Evolutionary conservation across 2,329 filamentous ascomycete species (phyloP).

Genomic region (Leptodontidium sp.): DNA sequence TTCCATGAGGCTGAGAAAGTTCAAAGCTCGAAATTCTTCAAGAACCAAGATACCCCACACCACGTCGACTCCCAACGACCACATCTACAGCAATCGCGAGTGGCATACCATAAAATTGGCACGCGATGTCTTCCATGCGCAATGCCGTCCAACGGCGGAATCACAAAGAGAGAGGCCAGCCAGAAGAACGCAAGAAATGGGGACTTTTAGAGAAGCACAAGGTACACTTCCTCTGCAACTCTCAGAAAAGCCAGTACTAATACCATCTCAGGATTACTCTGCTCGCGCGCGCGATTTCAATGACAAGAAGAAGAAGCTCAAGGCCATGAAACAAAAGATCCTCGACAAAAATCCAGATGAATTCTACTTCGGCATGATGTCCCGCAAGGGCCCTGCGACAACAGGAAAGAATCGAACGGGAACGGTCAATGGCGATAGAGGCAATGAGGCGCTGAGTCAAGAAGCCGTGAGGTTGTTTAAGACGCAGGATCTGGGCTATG

Average conservation of each 20-base stretch:
- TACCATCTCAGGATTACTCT: slow-evolving; percentile 64
- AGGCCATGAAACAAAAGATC: slow-evolving; percentile 67
- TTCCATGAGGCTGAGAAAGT: slow-evolving; percentile 22
- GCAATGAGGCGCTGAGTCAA: slow-evolving; percentile 61
- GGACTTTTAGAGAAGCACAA: slow-evolving; percentile 97
- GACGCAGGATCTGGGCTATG: slow-evolving; percentile 73
- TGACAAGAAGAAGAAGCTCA: slow-evolving; percentile 68
- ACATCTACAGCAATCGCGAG: neutral
- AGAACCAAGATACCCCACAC: slow-evolving; percentile 21
- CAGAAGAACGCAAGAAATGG: slow-evolving; percentile 81
- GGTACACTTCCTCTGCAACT: slow-evolving; percentile 51
- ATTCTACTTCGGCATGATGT: slow-evolving; percentile 76
- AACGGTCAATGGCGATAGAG: slow-evolving; percentile 64
- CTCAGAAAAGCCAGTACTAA: slow-evolving; percentile 18
- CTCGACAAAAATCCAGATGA: slow-evolving; percentile 75
- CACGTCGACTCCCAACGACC: neutral
- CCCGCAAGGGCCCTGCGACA: slow-evolving; percentile 63
- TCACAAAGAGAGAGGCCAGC: slow-evolving; percentile 90
- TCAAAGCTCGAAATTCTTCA: slow-evolving; percentile 13
- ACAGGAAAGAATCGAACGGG: slow-evolving; percentile 62
- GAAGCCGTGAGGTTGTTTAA: slow-evolving; percentile 70
- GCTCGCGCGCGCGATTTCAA: slow-evolving; percentile 72
- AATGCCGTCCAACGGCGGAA: slow-evolving; percentile 80
- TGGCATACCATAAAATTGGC: neutral
- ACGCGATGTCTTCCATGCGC: slow-evolving; percentile 64